Percentiles rank a stretch among this genome's conserved stretches.
phyloP scores from a whole-genome alignment of 768 basidiomycete species.

The Candolleomyces eurysporus region DNA sequence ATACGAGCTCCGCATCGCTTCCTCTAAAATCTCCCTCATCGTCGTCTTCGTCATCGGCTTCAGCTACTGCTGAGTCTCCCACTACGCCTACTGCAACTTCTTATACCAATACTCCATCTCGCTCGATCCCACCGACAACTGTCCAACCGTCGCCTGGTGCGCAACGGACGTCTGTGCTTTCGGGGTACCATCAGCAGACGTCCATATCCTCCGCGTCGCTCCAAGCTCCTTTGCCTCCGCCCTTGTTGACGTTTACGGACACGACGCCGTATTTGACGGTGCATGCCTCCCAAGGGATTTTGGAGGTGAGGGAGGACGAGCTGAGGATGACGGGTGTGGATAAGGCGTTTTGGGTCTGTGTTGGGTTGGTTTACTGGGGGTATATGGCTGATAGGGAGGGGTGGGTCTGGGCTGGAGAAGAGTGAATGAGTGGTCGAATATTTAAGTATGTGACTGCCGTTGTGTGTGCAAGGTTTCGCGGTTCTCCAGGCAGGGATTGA shows the following conservation, averaged over 20 bases:
- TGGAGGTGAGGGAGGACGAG: slow-evolving; percentile 3
- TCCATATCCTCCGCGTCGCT: slow-evolving; percentile 4
- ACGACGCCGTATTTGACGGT: slow-evolving; percentile 2
- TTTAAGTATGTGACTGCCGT: not conserved
- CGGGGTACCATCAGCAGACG: not conserved
- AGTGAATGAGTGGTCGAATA: not conserved
- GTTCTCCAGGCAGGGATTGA: too few relatives aligned
- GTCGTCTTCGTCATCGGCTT: not conserved
- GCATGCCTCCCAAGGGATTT: slow-evolving; percentile 2
- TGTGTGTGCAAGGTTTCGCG: too few relatives aligned
- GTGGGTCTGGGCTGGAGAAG: slow-evolving; percentile 9
- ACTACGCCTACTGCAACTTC: slow-evolving; percentile 1
- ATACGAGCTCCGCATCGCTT: not conserved
- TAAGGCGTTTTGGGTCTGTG: slow-evolving; percentile 73
- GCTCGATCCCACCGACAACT: not conserved
- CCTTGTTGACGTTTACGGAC: slow-evolving; percentile 6
- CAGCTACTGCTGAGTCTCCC: not conserved
- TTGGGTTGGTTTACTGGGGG: slow-evolving; percentile 72
- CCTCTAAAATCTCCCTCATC: not conserved
- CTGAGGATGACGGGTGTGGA: slow-evolving; percentile 57
- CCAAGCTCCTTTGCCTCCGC: slow-evolving; percentile 3
- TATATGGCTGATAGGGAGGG: slow-evolving; percentile 77
- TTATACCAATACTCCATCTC: not conserved
- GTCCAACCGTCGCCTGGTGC: not conserved
- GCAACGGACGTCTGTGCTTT: not conserved